Base-by-base conservation (phyloP, 345 rosid species). In the Clausena lansium region DNA sequence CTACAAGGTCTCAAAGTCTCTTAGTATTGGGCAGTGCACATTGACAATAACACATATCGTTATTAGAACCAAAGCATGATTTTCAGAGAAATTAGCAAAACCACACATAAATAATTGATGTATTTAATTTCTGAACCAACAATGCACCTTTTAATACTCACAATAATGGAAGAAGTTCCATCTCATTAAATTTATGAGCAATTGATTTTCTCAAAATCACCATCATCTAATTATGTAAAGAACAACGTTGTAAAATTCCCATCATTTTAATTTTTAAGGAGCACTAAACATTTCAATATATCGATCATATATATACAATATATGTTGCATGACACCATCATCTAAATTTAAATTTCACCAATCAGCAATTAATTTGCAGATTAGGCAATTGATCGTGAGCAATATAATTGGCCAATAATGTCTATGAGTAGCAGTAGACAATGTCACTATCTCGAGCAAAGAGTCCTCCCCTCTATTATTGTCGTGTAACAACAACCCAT, bases 401-500 rank as follows among this genome's bases (percentile, higher is more conserved):
- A 8, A 20, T 70, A 8, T 13, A 45, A 45, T 27, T 11, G 20
- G 15, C 27, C 59, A 70, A 50, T 45, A 14, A 45, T 45, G 17
- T 50, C 55, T 3, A 68, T n/a, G 5, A 73, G 36, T 70, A 28
- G 74, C 54, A 52, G 25, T 24, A 25, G 57, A 36, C 2, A 62
- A 9, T 20, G 4, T 47, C 70, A 73, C 57, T 47, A 25, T 79
- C 87, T 84, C 84, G 85, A 80, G 85, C 84, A 77, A 82, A 35
- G 87, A 77, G 82, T 72, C 74, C 55, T 25, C n/a, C 14, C 68
- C 62, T 45, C 73, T 73, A 70, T 73, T 69, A 78, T 73, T 19
- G 22, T 27, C 60, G 9, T 24, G 62, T 27, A 57, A 68, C 27
- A 57, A 68, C n/a, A 15, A 74, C 32, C 72, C 50, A 27, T 41